Base-by-base conservation (phyloP, 345 rosid genomes). In the Durio zibethinus region DNA sequence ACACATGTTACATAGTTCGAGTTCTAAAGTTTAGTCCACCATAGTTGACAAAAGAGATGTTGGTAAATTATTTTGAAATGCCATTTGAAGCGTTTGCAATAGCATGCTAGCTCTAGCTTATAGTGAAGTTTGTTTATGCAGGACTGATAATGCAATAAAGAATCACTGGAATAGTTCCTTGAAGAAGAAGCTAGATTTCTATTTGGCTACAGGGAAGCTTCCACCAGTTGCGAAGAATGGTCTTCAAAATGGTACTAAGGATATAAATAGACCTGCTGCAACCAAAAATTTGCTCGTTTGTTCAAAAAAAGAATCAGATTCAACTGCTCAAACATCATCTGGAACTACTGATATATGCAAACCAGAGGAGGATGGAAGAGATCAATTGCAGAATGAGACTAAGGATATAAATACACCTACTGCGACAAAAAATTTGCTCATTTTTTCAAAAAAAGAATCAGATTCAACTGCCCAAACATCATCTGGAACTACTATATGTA, bases 121-220 rank as follows among this genome's bases (percentile, higher is more conserved):
- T 29, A 56, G 16, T 75, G 60, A 8, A 14, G 42, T 77, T 43
- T 76, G 72, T 72, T 84, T 76, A 47, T 75, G 73, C 89, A 96
- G 99, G 89, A 94, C 98, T 64, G 95, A 94, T 70, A 96, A 96
- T 76, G 81, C 99, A 45, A 92, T 92, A 74, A 96, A 96, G 85
- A 96, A 96, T 68, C 99, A 96, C 72, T 96, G 99, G 99, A 96
- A 96, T 76, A 93, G 98, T 84, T 93, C 98, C 66, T 65, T 96
- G 91, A 96, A 94, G 90, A 94, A 90, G 86, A 96, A 96, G 76
- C 66, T 91, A 74, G 97, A 92, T 62, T 87, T 89, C 83, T 92
- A 86, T 85, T 78, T 85, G 80, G 85, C 86, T 48, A 90, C 91
- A 7, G 98, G 95, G 78, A 76, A 87, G 59, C 94, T 92, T 77